Conservation (phyloP, 331 rosid species). For the Saraca asoca region DNA sequence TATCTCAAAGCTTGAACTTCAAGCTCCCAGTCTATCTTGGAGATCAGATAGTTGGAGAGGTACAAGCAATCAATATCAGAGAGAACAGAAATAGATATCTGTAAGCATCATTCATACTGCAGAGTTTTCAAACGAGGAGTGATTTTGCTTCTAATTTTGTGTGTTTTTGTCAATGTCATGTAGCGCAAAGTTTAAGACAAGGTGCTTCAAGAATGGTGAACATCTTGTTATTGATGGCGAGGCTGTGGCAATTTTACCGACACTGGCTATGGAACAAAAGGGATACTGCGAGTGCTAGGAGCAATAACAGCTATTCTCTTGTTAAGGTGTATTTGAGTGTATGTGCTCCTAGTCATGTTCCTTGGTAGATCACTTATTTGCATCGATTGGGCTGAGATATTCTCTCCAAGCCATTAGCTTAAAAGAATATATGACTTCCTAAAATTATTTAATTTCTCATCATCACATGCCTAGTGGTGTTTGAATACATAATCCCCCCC, state of each 20-base stretch:
- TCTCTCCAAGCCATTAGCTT: no score
- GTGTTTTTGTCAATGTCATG: conserved; percentile 25
- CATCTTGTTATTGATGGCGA: conserved; percentile 66
- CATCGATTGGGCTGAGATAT: no score
- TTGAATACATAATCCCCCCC: no score
- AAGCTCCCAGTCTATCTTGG: conserved; percentile 76
- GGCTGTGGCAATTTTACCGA: conserved; percentile 70
- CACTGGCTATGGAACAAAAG: conserved; percentile 38
- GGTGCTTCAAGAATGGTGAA: conserved; percentile 68
- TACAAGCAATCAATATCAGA: conserved; percentile 55
- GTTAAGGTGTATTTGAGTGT: no score
- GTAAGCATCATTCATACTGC: no score
- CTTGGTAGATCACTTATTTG: no score
- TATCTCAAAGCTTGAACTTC: conserved; percentile 76
- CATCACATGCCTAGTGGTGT: no score
- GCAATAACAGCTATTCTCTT: no score
- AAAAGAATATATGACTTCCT: no score
- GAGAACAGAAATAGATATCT: conserved; percentile 59
- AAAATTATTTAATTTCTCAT: no score
- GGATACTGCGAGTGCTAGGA: no score
- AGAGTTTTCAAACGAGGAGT: neutral
- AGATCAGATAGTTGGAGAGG: conserved; percentile 63
- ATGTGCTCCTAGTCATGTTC: no score
- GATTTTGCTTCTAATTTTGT: conserved; percentile 29
- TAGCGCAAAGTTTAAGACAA: conserved; percentile 74